A percentile compares a stretch with the other conserved stretches of the same genome.
These are phyloP conservation scores for Pyricularia sp. DNA, from an alignment of 2,329 filamentous ascomycete species.

Conservation along the genomic window DNA sequence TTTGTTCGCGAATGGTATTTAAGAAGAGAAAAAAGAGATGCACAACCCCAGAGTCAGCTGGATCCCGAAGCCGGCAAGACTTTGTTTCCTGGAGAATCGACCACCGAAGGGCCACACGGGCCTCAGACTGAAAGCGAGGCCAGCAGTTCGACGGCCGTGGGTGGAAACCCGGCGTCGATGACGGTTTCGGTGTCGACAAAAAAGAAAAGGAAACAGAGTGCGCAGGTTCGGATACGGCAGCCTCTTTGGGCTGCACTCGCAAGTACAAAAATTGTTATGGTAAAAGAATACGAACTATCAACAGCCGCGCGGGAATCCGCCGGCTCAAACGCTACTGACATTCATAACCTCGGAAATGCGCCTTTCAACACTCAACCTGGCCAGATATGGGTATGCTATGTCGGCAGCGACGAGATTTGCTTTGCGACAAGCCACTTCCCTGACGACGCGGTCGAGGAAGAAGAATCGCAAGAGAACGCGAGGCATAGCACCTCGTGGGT, in stretches of 20 bases:
- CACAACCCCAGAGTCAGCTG: slow-evolving; percentile 33
- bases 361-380: slow-evolving; percentile 61
- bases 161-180: neutral
- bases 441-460: slow-evolving; percentile 28
- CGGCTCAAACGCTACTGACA: slow-evolving; percentile 65
- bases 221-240: slow-evolving; percentile 81
- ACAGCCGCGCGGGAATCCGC: slow-evolving; percentile 64
- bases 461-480: slow-evolving; percentile 15
- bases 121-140: neutral
- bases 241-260: slow-evolving; percentile 91
- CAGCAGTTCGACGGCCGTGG: neutral
- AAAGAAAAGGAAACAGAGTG: slow-evolving; percentile 84
- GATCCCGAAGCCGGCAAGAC: slow-evolving; percentile 56
- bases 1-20: slow-evolving; percentile 63
- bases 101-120: neutral
- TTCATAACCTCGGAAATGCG: slow-evolving; percentile 68
- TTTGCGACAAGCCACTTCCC: slow-evolving; percentile 64
- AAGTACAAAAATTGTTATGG: slow-evolving; percentile 92
- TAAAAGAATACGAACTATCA: slow-evolving; percentile 83
- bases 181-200: slow-evolving; percentile 48
- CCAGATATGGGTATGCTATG: slow-evolving; percentile 73
- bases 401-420: slow-evolving; percentile 68
- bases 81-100: slow-evolving; percentile 17
- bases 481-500: slow-evolving; percentile 36
- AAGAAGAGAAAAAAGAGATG: slow-evolving; percentile 46